These are phyloP conservation scores for Elsinoe necatrix DNA, from an alignment of 2,329 filamentous ascomycete genomes.

Conservation along the genomic window DNA sequence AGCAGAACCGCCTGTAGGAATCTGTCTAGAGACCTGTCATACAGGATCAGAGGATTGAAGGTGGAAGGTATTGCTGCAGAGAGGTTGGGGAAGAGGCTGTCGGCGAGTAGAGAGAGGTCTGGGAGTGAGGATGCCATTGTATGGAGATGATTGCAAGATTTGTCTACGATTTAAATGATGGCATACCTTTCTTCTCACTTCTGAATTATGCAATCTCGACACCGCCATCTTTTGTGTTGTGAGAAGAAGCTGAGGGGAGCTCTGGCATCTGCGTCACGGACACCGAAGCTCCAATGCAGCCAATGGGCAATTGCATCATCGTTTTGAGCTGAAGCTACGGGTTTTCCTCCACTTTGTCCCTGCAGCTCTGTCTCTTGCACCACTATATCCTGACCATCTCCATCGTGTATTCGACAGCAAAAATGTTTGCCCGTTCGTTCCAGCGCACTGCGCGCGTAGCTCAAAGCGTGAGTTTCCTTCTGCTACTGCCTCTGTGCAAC, in stretches of 20 bases:
- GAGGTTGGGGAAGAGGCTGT: neutral
- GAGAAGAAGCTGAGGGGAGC: no score
- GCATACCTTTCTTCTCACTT: neutral
- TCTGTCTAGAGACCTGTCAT: neutral
- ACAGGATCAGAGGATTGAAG: neutral
- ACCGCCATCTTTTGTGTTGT: no score
- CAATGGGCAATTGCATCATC: conserved; percentile 13
- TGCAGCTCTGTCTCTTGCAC: neutral
- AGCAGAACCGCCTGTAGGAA: conserved; percentile 8
- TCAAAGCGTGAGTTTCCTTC: conserved; percentile 28
- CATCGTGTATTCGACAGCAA: conserved; percentile 17
- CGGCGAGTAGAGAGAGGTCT: neutral
- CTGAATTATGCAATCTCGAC: no score
- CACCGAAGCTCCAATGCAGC: neutral
- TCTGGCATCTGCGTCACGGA: neutral
- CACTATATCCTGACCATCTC: neutral
- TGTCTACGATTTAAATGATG: neutral
- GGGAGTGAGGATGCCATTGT: conserved; percentile 10
- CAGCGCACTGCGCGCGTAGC: conserved; percentile 32
- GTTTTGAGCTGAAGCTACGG: neutral
- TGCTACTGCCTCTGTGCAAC: conserved; percentile 18
- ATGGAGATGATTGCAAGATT: neutral
- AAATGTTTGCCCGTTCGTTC: conserved; percentile 37
- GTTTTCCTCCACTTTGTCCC: conserved; percentile 3
- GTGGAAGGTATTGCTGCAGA: neutral